A percentile compares a stretch with the other conserved stretches of the same genome.
Evolutionary conservation across 139 green algal species (phyloP).

Genomic region (Choricystis sp.): DNA sequence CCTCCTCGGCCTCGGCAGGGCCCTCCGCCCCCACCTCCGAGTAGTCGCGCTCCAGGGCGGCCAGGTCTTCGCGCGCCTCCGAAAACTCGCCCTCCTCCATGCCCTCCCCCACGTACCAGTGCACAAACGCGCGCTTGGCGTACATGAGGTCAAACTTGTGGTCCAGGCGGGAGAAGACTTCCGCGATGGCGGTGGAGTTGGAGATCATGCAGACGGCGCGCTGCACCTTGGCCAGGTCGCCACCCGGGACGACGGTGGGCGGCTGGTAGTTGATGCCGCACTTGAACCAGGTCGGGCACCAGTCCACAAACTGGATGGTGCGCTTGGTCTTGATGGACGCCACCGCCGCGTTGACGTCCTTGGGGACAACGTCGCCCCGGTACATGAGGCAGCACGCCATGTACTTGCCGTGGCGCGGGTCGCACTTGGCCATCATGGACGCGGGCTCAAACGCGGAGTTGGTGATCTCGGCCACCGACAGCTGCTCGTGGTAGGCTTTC

Average conservation of each 20-base stretch:
- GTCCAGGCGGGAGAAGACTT: conserved; percentile 95
- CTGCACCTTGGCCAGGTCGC: conserved; percentile 98
- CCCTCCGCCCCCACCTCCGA: conserved; percentile 82
- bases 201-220: conserved; percentile 99
- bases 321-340: conserved; percentile 98
- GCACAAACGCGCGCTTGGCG: conserved; percentile 97
- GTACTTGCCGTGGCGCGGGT: conserved; percentile 93
- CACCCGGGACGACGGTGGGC: conserved; percentile 89
- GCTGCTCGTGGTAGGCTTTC: conserved; percentile 99
- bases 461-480: conserved; percentile 95
- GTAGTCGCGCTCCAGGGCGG: conserved; percentile 97
- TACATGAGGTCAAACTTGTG: conserved; percentile 99
- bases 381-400: conserved; percentile 99
- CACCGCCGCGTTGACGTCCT: conserved; percentile 95
- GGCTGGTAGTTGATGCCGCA: conserved; percentile 99
- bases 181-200: conserved; percentile 96
- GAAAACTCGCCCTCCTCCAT: conserved; percentile 84
- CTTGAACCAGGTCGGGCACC: conserved; percentile 99
- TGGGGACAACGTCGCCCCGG: conserved; percentile 97
- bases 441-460: conserved; percentile 89
- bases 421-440: conserved; percentile 96
- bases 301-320: conserved; percentile 97
- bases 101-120: conserved; percentile 98
- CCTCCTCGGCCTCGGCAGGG: conserved; percentile 45
- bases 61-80: conserved; percentile 90